A percentile compares a stretch with the other conserved stretches of the same genome.
Conservation (phyloP, 768 basidiomycete species). For the Agrocybe praecox region DNA sequence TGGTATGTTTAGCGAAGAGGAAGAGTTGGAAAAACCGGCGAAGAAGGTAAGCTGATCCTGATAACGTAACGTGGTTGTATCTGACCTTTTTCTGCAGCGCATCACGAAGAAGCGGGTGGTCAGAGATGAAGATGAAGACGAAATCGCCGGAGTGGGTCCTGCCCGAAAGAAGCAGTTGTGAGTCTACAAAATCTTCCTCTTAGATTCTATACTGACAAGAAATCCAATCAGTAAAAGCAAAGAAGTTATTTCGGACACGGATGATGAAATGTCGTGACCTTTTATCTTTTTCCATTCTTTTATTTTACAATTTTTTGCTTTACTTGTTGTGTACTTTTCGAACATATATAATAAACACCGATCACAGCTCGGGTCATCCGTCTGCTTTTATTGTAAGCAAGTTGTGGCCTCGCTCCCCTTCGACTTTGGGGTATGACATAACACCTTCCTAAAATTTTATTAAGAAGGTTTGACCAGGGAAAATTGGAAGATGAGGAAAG, state of each 20-base stretch:
- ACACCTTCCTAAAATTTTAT: too few relatives aligned
- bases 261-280: conserved; percentile 74
- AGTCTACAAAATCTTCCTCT: conserved; percentile 27
- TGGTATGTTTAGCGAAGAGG: conserved; percentile 72
- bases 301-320: background rate
- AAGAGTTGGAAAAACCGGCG: conserved; percentile 61
- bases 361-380: background rate
- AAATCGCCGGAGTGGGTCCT: conserved; percentile 33
- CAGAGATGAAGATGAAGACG: conserved; percentile 79
- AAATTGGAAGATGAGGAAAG: too few relatives aligned
- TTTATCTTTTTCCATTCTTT: background rate
- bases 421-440: too few relatives aligned
- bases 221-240: conserved; percentile 76
- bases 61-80: background rate
- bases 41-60: conserved; percentile 63
- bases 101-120: conserved; percentile 73
- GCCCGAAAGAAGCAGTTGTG: conserved; percentile 80
- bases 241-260: conserved; percentile 84
- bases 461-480: too few relatives aligned
- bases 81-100: conserved; percentile 36
- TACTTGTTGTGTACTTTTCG: conserved; percentile 1
- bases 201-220: conserved; percentile 2
- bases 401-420: too few relatives aligned
- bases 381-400: too few relatives aligned
- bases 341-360: background rate